phyloP scores from a whole-genome alignment of 2,329 filamentous ascomycete genomes.

The Pseudodiploospora longispora region DNA sequence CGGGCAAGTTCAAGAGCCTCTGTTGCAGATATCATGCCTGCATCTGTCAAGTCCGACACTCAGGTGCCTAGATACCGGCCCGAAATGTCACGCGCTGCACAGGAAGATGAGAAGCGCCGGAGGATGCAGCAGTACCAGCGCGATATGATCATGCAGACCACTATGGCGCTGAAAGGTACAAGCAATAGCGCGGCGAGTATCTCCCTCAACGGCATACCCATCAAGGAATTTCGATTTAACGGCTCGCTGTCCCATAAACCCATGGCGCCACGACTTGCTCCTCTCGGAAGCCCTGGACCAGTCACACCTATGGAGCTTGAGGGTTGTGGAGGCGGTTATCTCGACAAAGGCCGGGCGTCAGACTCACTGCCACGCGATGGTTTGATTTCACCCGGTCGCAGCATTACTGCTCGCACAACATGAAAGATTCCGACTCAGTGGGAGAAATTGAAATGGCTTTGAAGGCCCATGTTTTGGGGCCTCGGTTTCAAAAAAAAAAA shows the following conservation, averaged over 20 bases:
- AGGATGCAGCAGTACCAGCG: constrained; percentile 51
- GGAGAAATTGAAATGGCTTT: neutral
- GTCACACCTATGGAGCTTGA: constrained; percentile 54
- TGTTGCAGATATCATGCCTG: constrained; percentile 20
- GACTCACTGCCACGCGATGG: neutral
- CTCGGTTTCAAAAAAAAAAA: no score
- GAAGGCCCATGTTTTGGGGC: no score
- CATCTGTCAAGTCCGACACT: constrained; percentile 27
- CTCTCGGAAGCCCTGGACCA: constrained; percentile 50
- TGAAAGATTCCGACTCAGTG: no score
- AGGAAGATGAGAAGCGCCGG: constrained; percentile 38
- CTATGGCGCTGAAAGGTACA: constrained; percentile 30
- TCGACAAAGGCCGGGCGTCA: constrained; percentile 14
- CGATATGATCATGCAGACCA: constrained; percentile 53
- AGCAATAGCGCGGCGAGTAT: constrained; percentile 20
- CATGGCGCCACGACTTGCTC: constrained; percentile 39
- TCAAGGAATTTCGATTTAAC: constrained; percentile 31
- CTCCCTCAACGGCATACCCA: constrained; percentile 25
- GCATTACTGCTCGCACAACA: no score
- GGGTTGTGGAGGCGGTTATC: constrained; percentile 29
- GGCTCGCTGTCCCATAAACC: constrained; percentile 37
- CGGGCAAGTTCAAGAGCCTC: constrained; percentile 11
- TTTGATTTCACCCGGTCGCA: no score
- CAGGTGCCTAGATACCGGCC: constrained; percentile 18
- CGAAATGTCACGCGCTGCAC: constrained; percentile 8